Base-by-base conservation (phyloP, 2,329 filamentous ascomycete genomes). In the Calonectria hongkongensis region DNA sequence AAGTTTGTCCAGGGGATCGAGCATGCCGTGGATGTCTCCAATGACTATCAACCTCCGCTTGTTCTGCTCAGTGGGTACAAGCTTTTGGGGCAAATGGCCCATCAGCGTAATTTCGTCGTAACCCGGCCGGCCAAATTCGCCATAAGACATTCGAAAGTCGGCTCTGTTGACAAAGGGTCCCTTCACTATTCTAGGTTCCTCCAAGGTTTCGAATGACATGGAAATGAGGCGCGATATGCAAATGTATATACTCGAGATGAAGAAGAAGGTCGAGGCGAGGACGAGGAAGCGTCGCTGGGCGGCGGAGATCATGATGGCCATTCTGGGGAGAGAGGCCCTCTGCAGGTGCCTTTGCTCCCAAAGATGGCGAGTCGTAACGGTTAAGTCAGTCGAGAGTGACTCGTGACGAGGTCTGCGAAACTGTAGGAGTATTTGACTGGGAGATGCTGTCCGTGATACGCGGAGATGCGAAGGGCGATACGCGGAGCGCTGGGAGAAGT, bases 21-120 rank as follows among this genome's bases (percentile, higher is more conserved):
- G 91, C 87, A 97, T 97, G 62, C 97, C 97, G 85, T 98, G 96
- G 16, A 98, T 95, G 85, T 99, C 97, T 68, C 97, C 96, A 41
- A 98, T 88, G 73, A 98, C 88, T 41, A 98, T 87, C 28, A 99
- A 86, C 21, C 95, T 88, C 67, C 89, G 91, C 27, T 85, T 79
- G 45, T 86, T 84, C 25, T 82, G 70, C 30, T 78, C 56, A 4
- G 84, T 85, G 3, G 83, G 81, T 21, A 85, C 72, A 56, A 81
- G 67, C 47, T 80, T 65, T 12, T 73, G 67, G 13, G 84, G 81
- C 10, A 87, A 75, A 18, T 74, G 73, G 39, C 79, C 80, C 43
- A 83, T 74, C 60, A 83, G 78, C 12, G 75, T 79, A 28, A 83
- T 80, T 41, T 76, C 78, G 41, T 82, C 79, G 75, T 87, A 81